phyloP scores from a whole-genome alignment of 1,284 basidiomycete species.

The Tilletia indica region DNA sequence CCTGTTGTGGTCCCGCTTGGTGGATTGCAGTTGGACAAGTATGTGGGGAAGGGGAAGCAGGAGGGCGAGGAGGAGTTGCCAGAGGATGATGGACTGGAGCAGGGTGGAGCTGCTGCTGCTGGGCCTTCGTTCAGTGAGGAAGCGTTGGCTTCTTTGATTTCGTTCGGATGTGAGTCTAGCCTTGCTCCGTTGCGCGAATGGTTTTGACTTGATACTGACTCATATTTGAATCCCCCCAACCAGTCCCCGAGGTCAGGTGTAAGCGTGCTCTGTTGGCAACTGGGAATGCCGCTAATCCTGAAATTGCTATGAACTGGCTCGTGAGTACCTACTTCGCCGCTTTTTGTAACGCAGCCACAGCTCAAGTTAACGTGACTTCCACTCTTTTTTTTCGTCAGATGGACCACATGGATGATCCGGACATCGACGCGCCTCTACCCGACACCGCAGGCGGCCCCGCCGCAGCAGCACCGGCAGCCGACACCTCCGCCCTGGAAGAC shows the following conservation, averaged over 20 bases:
- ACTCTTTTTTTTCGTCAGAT: not conserved
- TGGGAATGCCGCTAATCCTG: constrained; percentile 69
- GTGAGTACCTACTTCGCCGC: constrained; percentile 59
- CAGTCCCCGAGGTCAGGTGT: constrained; percentile 43
- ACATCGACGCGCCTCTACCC: constrained; percentile 80
- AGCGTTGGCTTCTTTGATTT: constrained; percentile 44
- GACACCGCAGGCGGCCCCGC: constrained; percentile 32
- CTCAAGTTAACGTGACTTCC: not conserved
- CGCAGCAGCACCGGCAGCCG: constrained; percentile 45
- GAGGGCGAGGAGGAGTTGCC: constrained; percentile 72
- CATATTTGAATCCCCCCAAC: not conserved
- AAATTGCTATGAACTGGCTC: constrained; percentile 91
- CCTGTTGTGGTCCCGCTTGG: constrained; percentile 71
- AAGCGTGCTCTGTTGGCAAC: constrained; percentile 75
- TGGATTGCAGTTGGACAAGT: constrained; percentile 67
- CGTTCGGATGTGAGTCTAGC: constrained; percentile 38
- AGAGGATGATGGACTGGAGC: constrained; percentile 58
- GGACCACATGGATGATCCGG: constrained; percentile 86
- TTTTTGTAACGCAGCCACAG: no score
- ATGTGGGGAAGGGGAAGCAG: constrained; percentile 73
- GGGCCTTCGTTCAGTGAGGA: constrained; percentile 38
- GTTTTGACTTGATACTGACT: not conserved
- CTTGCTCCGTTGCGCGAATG: no score
- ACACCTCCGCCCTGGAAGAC: constrained; percentile 68
- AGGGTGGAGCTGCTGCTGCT: not conserved